Conservation (phyloP, 2,329 filamentous ascomycete genomes). For the Aspergillus cejpii region DNA sequence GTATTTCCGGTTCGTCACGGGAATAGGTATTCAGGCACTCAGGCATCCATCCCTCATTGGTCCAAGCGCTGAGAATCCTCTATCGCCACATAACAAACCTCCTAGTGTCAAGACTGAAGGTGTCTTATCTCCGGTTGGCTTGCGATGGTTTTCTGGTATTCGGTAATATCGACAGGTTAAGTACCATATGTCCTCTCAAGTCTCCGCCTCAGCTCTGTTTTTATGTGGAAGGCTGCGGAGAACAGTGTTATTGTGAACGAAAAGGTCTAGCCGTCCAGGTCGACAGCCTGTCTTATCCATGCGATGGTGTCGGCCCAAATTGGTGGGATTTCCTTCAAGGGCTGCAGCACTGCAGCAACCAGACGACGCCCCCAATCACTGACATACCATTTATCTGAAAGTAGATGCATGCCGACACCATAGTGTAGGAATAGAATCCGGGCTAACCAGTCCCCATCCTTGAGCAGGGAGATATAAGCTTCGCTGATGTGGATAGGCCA, state of each 20-base stretch:
- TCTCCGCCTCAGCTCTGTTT: too few species aligned
- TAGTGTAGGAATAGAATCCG: conserved; percentile 29
- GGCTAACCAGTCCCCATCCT: conserved; percentile 28
- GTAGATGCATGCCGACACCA: conserved; percentile 27
- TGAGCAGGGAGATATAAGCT: conserved; percentile 20
- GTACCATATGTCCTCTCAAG: too few species aligned
- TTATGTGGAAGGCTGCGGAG: too few species aligned
- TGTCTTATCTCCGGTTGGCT: too few species aligned
- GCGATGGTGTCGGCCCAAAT: conserved; percentile 24
- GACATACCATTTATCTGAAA: conserved; percentile 31
- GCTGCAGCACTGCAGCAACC: conserved; percentile 24
- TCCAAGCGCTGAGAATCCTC: not conserved
- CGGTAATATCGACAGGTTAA: not conserved
- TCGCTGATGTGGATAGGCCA: conserved; percentile 28
- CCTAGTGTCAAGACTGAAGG: too few species aligned
- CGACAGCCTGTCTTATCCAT: conserved; percentile 24
- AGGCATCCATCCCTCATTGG: not conserved
- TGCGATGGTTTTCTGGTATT: not conserved
- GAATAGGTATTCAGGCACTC: not conserved
- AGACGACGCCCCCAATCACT: conserved; percentile 28
- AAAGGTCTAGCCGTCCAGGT: conserved; percentile 11
- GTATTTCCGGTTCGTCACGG: not conserved
- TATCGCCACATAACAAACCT: too few species aligned
- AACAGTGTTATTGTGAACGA: not conserved
- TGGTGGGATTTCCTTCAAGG: conserved; percentile 21